Evolutionary conservation across 805 yeast species (phyloP).

Genomic region (Torulaspora franciscae): DNA sequence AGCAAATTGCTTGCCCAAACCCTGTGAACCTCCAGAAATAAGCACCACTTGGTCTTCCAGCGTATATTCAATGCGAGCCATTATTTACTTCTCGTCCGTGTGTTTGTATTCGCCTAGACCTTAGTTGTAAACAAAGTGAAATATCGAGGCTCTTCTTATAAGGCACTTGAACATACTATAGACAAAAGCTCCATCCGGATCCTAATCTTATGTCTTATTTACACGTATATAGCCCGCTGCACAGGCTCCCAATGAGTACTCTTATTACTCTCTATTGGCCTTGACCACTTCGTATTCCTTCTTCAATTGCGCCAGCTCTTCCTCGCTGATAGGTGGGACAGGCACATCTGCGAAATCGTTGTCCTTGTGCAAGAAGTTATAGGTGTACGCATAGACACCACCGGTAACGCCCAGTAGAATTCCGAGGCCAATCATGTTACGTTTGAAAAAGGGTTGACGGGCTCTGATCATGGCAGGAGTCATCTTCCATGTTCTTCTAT

Average conservation of each 20-base stretch:
- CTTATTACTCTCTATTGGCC: conserved; percentile 11
- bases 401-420: conserved; percentile 59
- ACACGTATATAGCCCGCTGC: conserved; percentile 3
- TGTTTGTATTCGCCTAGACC: not conserved
- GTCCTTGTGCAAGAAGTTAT: conserved; percentile 61
- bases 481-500: conserved; percentile 73
- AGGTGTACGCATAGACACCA: conserved; percentile 62
- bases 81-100: not conserved
- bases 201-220: not conserved
- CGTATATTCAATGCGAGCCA: conserved; percentile 17
- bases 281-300: conserved; percentile 58
- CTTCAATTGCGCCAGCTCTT: conserved; percentile 65
- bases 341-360: conserved; percentile 84
- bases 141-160: not conserved
- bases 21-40: conserved; percentile 94
- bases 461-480: conserved; percentile 92
- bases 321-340: conserved; percentile 83
- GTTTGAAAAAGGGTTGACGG: conserved; percentile 78
- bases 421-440: conserved; percentile 60
- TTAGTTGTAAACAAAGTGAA: not conserved
- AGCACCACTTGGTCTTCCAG: conserved; percentile 54
- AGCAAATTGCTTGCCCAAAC: conserved; percentile 81
- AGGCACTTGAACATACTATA: not conserved
- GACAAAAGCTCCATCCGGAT: not conserved
- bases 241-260: not conserved